Conservation (phyloP, 2,329 filamentous ascomycete species). For the Xylariaceae sp. region DNA sequence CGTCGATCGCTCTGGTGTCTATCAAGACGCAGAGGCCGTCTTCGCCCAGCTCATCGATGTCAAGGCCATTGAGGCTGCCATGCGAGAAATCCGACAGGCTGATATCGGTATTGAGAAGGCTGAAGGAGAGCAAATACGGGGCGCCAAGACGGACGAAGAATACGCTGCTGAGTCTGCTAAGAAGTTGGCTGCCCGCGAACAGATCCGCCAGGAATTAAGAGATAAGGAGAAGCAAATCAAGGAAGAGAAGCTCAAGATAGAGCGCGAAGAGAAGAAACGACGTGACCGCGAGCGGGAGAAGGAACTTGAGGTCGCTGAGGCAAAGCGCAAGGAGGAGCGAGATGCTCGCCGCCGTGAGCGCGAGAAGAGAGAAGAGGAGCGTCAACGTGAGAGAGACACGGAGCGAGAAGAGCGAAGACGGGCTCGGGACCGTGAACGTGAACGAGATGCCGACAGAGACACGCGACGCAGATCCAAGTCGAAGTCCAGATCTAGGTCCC, state of each 20-base stretch:
- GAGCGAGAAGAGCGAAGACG: slow-evolving; percentile 51
- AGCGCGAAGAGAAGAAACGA: slow-evolving; percentile 52
- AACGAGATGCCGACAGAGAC: slow-evolving; percentile 29
- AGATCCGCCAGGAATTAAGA: slow-evolving; percentile 56
- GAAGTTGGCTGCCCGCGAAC: slow-evolving; percentile 58
- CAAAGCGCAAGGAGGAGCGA: slow-evolving; percentile 47
- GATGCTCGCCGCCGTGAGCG: slow-evolving; percentile 45
- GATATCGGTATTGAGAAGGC: slow-evolving; percentile 70
- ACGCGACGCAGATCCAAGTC: slow-evolving; percentile 31
- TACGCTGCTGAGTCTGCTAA: slow-evolving; percentile 65
- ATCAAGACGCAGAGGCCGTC: slow-evolving; percentile 64
- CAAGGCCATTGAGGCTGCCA: slow-evolving; percentile 61
- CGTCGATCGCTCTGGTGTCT: slow-evolving; percentile 71
- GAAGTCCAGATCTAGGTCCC: slow-evolving; percentile 31
- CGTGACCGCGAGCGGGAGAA: slow-evolving; percentile 46
- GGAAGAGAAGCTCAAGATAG: slow-evolving; percentile 57
- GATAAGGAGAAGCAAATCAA: slow-evolving; percentile 57
- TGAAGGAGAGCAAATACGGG: slow-evolving; percentile 58
- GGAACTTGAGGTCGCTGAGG: slow-evolving; percentile 47
- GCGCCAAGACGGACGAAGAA: slow-evolving; percentile 69
- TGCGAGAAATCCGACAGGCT: slow-evolving; percentile 62
- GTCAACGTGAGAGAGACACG: slow-evolving; percentile 46
- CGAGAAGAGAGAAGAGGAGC: slow-evolving; percentile 33
- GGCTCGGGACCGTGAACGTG: slow-evolving; percentile 36
- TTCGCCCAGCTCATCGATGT: slow-evolving; percentile 67